Conservation (phyloP, 2,329 filamentous ascomycete genomes). For the Zalaria sp. region DNA sequence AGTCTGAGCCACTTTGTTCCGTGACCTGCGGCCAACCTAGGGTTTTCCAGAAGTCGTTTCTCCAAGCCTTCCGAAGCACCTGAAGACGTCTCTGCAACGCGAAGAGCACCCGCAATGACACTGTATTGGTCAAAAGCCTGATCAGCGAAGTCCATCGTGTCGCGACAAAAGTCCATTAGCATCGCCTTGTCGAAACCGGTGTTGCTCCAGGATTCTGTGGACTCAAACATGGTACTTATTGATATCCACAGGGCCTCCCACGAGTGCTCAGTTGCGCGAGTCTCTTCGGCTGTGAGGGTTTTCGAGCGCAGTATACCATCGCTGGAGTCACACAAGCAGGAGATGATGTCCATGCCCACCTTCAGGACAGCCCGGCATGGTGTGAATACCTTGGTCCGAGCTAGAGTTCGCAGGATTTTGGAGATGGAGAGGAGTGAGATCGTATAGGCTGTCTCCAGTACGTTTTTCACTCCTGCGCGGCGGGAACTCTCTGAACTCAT, state of each 20-base stretch:
- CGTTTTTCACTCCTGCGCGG: slow-evolving; percentile 45
- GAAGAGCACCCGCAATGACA: slow-evolving; percentile 61
- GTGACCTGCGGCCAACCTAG: slow-evolving; percentile 47
- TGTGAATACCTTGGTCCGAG: slow-evolving; percentile 42
- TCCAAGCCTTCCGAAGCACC: slow-evolving; percentile 21
- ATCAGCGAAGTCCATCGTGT: slow-evolving; percentile 89
- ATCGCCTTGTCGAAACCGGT: slow-evolving; percentile 55
- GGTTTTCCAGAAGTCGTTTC: slow-evolving; percentile 47
- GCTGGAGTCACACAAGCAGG: slow-evolving; percentile 50
- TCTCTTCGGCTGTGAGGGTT: slow-evolving; percentile 43
- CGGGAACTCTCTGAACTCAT: slow-evolving; percentile 56
- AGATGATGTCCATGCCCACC: slow-evolving; percentile 46
- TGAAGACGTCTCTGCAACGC: slow-evolving; percentile 26
- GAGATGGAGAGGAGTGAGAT: slow-evolving; percentile 43
- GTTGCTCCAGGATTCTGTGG: slow-evolving; percentile 70
- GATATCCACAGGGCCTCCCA: slow-evolving; percentile 79
- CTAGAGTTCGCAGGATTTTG: slow-evolving; percentile 41
- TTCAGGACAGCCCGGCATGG: slow-evolving; percentile 47
- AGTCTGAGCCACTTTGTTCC: slow-evolving; percentile 83
- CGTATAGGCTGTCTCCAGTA: slow-evolving; percentile 42
- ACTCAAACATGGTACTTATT: slow-evolving; percentile 65
- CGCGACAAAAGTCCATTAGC: slow-evolving; percentile 88
- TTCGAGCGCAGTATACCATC: slow-evolving; percentile 46
- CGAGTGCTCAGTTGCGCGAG: slow-evolving; percentile 55
- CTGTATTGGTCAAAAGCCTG: slow-evolving; percentile 72